Percentiles rank a stretch among this genome's conserved stretches.
Conservation (phyloP, 768 basidiomycete species). For the Auricularia cornea region DNA sequence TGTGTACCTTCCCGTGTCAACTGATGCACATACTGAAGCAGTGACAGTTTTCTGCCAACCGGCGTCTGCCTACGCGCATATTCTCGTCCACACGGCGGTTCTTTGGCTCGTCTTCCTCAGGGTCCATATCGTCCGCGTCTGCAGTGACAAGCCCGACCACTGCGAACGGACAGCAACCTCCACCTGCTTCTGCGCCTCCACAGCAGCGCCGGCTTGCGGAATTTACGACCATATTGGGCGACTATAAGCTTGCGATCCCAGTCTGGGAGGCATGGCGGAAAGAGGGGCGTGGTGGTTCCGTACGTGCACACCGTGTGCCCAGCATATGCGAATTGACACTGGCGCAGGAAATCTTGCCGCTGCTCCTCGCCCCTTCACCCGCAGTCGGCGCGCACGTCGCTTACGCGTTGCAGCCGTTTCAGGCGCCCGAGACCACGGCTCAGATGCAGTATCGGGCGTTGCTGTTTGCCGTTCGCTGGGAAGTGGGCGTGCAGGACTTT, state of each 20-base stretch:
- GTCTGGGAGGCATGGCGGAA: conserved; percentile 86
- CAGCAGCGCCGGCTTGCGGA: conserved; percentile 88
- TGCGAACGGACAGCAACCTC: not conserved
- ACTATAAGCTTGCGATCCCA: conserved; percentile 70
- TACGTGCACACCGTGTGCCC: conserved; percentile 31
- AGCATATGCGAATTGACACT: not conserved
- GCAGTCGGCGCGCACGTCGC: conserved; percentile 51
- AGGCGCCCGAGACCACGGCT: conserved; percentile 32
- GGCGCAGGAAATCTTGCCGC: conserved; percentile 69
- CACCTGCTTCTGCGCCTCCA: conserved; percentile 37
- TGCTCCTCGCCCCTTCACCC: conserved; percentile 61
- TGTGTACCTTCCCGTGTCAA: conserved; percentile 21
- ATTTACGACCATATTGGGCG: conserved; percentile 87
- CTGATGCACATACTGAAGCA: not conserved
- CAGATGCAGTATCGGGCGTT: conserved; percentile 63
- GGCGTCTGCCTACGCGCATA: conserved; percentile 73
- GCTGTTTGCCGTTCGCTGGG: conserved; percentile 68
- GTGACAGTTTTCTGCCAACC: conserved; percentile 59
- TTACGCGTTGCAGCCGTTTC: conserved; percentile 46
- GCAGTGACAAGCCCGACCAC: not conserved
- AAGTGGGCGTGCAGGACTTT: conserved; percentile 60
- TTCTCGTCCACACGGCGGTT: conserved; percentile 79
- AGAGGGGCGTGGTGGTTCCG: conserved; percentile 69
- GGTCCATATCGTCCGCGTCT: not conserved
- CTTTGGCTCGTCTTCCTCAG: conserved; percentile 48